These are phyloP conservation scores for Torulaspora gathmanii DNA, from an alignment of 805 yeast genomes.

Conservation along the genomic window DNA sequence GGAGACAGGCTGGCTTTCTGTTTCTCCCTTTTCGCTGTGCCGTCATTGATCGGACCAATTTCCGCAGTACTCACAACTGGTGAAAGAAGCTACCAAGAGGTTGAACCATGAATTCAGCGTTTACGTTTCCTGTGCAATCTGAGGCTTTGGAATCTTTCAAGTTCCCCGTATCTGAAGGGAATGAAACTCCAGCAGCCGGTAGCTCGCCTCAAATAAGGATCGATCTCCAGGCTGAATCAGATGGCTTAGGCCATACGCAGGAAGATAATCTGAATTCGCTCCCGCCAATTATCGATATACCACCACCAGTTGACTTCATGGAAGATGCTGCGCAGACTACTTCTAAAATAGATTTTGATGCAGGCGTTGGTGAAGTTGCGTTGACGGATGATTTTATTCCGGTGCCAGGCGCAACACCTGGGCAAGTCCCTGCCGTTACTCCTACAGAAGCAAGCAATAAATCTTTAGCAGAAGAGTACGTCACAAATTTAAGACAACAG, in stretches of 20 bases:
- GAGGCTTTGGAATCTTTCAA: slow-evolving; percentile 7
- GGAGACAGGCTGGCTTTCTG: slow-evolving; percentile 1
- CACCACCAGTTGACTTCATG: slow-evolving; percentile 11
- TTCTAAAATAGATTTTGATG: not conserved
- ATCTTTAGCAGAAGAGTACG: slow-evolving; percentile 27
- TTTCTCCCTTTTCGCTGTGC: not conserved
- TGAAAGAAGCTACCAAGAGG: not conserved
- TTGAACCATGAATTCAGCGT: slow-evolving; percentile 26
- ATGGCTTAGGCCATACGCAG: not conserved
- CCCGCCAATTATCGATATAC: slow-evolving; percentile 13
- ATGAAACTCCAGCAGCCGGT: not conserved
- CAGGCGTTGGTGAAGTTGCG: not conserved
- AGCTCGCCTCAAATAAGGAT: not conserved
- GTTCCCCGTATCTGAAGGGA: slow-evolving; percentile 5
- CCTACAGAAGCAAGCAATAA: slow-evolving; percentile 15
- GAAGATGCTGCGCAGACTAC: slow-evolving; percentile 2
- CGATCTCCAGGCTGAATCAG: not conserved
- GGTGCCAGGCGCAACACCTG: slow-evolving; percentile 1
- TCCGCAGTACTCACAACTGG: not conserved
- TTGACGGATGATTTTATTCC: slow-evolving; percentile 3
- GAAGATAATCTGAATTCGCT: slow-evolving; percentile 1
- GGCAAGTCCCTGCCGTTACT: slow-evolving; percentile 3
- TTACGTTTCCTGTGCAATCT: slow-evolving; percentile 28
- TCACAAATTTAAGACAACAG: slow-evolving; percentile 34
- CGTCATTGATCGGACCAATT: not conserved